phyloP scores from a whole-genome alignment of 768 basidiomycete genomes.

The Trametes cingulata region DNA sequence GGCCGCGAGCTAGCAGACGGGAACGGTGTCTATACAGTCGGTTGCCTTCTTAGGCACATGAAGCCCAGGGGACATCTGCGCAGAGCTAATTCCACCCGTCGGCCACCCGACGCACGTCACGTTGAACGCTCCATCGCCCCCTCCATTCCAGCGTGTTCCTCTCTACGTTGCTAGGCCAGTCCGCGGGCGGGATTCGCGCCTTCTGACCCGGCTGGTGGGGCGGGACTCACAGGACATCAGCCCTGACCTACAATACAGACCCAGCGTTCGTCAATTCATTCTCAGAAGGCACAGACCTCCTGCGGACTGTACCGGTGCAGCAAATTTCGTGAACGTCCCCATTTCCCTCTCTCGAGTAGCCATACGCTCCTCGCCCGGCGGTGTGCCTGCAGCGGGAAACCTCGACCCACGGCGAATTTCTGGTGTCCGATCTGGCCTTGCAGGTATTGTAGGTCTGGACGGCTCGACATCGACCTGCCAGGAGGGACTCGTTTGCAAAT shows the following conservation, averaged over 20 bases:
- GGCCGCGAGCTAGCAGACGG: not conserved
- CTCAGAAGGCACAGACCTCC: conserved; percentile 1
- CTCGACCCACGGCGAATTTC: too few species aligned
- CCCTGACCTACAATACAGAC: conserved; percentile 8
- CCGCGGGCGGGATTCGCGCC: not conserved
- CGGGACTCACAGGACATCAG: not conserved
- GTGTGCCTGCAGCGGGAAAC: too few species aligned
- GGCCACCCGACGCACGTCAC: conserved; percentile 3
- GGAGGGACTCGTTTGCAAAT: not conserved
- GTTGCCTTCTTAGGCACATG: conserved; percentile 1
- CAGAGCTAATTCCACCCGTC: conserved; percentile 13
- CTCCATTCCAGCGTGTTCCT: not conserved
- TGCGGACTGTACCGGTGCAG: not conserved
- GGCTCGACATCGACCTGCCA: not conserved
- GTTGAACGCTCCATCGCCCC: not conserved
- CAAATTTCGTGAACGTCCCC: not conserved
- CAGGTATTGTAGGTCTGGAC: too few species aligned
- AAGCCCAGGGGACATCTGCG: not conserved
- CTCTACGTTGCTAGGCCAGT: not conserved
- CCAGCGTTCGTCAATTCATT: conserved; percentile 6
- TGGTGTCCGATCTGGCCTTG: not conserved
- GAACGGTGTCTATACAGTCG: conserved; percentile 3
- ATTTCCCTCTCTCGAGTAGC: not conserved
- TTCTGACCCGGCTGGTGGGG: not conserved
- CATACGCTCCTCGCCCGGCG: too few species aligned